These are phyloP conservation scores for Phytopythium chamaehyphon DNA, from an alignment of 352 stramenopile genomes.

Conservation along the genomic window DNA sequence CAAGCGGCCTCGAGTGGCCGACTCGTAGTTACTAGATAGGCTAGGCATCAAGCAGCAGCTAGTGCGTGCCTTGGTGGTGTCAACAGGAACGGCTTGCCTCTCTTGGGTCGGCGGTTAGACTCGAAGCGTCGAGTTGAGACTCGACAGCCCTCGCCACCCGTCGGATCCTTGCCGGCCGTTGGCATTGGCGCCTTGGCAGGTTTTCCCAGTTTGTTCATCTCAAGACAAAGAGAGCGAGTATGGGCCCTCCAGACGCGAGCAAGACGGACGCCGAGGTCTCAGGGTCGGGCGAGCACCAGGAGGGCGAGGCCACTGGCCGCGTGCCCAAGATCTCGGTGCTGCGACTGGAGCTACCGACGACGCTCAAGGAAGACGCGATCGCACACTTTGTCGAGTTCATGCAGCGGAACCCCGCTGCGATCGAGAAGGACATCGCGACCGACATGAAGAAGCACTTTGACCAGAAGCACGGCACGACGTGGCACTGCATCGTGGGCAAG, in stretches of 20 bases:
- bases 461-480: slow-evolving; percentile 93
- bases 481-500: slow-evolving; percentile 93
- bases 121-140: no score
- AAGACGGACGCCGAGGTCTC: slow-evolving; percentile 22
- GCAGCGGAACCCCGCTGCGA: slow-evolving; percentile 35
- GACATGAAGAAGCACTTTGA: slow-evolving; percentile 99
- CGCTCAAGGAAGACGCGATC: slow-evolving; percentile 73
- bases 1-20: slow-evolving; percentile 5
- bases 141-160: no score
- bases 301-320: slow-evolving; percentile 16
- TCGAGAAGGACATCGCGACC: slow-evolving; percentile 95
- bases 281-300: slow-evolving; percentile 14
- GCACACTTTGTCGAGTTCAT: slow-evolving; percentile 35
- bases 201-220: no score
- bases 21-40: slow-evolving; percentile 11
- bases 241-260: slow-evolving; percentile 46
- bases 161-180: no score
- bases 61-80: slow-evolving; percentile 15
- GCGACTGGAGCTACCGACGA: slow-evolving; percentile 57
- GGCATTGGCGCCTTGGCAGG: no score
- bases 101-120: no score
- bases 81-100: no score
- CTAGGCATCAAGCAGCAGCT: slow-evolving; percentile 8
- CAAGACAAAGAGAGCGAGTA: slow-evolving; percentile 7
- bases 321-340: slow-evolving; percentile 63